These are phyloP conservation scores for Calonectria hawksworthii DNA, from an alignment of 2,329 filamentous ascomycete genomes.

Conservation along the genomic window DNA sequence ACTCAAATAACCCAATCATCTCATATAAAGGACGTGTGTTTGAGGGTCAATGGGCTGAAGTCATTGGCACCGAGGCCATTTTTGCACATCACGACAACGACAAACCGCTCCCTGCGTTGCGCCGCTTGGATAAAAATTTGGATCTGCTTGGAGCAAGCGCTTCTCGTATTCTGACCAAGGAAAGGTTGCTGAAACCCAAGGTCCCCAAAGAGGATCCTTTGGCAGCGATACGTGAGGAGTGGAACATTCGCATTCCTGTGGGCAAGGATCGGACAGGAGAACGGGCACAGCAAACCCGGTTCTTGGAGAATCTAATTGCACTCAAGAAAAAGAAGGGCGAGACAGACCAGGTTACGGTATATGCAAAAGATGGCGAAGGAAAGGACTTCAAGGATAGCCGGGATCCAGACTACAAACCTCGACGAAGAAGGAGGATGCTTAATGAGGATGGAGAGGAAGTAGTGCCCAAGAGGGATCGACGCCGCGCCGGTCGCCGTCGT, in stretches of 20 bases:
- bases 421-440: conserved; percentile 45
- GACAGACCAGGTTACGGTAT: conserved; percentile 74
- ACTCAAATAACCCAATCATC: conserved; percentile 81
- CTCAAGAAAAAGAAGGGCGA: conserved; percentile 76
- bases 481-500: conserved; percentile 34
- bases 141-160: conserved; percentile 81
- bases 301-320: conserved; percentile 75
- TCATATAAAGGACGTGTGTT: conserved; percentile 85
- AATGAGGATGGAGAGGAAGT: conserved; percentile 46
- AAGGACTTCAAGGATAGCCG: conserved; percentile 58
- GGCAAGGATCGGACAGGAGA: conserved; percentile 63
- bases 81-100: conserved; percentile 70
- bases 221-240: conserved; percentile 57
- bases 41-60: conserved; percentile 84
- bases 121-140: conserved; percentile 69
- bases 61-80: conserved; percentile 87
- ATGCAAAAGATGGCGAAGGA: conserved; percentile 61
- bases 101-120: conserved; percentile 62
- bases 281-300: conserved; percentile 65
- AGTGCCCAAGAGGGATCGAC: conserved; percentile 36
- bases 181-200: conserved; percentile 70
- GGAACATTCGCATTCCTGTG: conserved; percentile 60
- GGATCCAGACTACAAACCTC: conserved; percentile 56
- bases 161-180: conserved; percentile 77
- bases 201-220: conserved; percentile 51